Evolutionary conservation across 1,139 yeast genomes (phyloP).

Genomic region (Candida labiduridarum): DNA sequence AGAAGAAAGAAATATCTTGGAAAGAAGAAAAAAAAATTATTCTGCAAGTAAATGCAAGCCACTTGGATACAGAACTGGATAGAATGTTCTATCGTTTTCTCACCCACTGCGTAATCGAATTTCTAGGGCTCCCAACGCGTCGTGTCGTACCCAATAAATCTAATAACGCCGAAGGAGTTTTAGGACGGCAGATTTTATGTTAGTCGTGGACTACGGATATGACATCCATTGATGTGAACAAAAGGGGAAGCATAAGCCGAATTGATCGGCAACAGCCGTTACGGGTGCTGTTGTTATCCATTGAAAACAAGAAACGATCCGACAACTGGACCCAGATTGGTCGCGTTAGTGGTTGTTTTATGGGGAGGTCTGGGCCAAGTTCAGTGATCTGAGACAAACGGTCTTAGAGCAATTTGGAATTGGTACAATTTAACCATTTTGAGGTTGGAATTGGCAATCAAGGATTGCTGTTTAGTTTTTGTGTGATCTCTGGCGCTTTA

Average conservation of each 20-base stretch:
- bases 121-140: not conserved
- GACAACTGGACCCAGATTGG: no score
- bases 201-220: not conserved
- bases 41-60: not conserved
- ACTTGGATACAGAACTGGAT: constrained; percentile 5
- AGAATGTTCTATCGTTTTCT: constrained; percentile 5
- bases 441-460: not conserved
- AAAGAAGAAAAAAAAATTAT: not conserved
- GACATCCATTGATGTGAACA: not conserved
- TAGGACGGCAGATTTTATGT: not conserved
- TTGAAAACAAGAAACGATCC: no score
- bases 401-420: not conserved
- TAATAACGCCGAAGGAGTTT: not conserved
- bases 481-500: not conserved
- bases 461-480: not conserved
- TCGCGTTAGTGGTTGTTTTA: no score
- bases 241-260: not conserved
- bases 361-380: not conserved
- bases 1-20: not conserved
- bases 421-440: not conserved
- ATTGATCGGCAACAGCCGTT: no score
- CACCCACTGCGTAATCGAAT: not conserved
- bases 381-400: not conserved
- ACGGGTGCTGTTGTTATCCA: no score
- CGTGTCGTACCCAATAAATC: not conserved